phyloP scores from a whole-genome alignment of 805 yeast species.

The Brettanomyces naardenensis region DNA sequence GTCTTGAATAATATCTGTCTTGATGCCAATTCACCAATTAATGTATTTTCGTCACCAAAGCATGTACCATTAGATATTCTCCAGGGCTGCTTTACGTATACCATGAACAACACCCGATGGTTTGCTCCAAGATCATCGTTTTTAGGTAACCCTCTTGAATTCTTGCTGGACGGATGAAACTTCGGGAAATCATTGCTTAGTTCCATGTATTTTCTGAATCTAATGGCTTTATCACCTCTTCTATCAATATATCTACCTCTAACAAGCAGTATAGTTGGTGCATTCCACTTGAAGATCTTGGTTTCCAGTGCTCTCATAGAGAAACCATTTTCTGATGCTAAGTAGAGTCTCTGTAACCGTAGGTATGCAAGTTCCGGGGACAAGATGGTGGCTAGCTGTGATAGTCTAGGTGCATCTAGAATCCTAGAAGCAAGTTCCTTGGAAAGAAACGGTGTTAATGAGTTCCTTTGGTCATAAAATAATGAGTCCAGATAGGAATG shows the following conservation, averaged over 20 bases:
- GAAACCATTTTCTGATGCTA: constrained; percentile 74
- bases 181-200: constrained; percentile 44
- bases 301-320: constrained; percentile 83
- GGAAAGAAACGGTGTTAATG: constrained; percentile 2
- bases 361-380: constrained; percentile 34
- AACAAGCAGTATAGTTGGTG: constrained; percentile 68
- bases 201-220: constrained; percentile 16
- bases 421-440: constrained; percentile 25
- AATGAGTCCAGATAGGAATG: constrained; percentile 34
- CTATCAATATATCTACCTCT: constrained; percentile 48
- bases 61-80: constrained; percentile 56
- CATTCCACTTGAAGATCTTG: constrained; percentile 82
- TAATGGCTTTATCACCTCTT: background rate
- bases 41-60: constrained; percentile 56
- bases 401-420: constrained; percentile 28
- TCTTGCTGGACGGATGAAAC: constrained; percentile 21
- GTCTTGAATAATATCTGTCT: constrained; percentile 44
- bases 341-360: constrained; percentile 52
- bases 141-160: constrained; percentile 7
- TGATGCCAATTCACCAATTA: constrained; percentile 65
- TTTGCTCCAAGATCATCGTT: constrained; percentile 29
- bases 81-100: constrained; percentile 71
- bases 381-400: constrained; percentile 31
- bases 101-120: constrained; percentile 46
- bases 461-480: constrained; percentile 19